A percentile compares a stretch with the other conserved stretches of the same genome.
Evolutionary conservation across 768 basidiomycete species (phyloP).

Genomic region (Boletales sp.): DNA sequence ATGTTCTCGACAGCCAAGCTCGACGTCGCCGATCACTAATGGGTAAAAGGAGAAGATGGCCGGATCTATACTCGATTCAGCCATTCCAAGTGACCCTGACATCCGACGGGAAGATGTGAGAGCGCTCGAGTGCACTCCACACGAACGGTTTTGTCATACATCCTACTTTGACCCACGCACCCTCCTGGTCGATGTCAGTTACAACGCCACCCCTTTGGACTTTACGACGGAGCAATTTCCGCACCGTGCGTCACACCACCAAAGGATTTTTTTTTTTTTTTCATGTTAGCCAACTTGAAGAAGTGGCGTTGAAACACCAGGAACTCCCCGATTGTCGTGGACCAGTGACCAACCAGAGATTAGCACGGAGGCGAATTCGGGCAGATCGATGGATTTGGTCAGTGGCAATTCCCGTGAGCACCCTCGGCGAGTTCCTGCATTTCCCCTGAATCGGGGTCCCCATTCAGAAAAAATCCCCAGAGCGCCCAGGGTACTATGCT

Average conservation of each 20-base stretch:
- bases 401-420: slow-evolving; percentile 12
- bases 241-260: neutral
- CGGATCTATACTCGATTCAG: neutral
- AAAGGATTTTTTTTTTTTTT: neutral
- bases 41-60: neutral
- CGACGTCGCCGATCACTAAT: neutral
- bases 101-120: neutral
- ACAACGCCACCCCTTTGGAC: too few relatives aligned
- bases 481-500: neutral
- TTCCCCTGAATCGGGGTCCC: slow-evolving; percentile 4
- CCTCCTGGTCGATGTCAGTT: too few relatives aligned
- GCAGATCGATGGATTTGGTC: slow-evolving; percentile 8
- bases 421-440: neutral
- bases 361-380: neutral
- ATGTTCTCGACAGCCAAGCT: neutral
- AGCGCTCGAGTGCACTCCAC: too few relatives aligned
- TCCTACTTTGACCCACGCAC: too few relatives aligned
- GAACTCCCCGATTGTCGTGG: neutral
- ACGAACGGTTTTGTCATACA: too few relatives aligned
- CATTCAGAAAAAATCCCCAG: neutral
- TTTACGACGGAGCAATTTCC: neutral
- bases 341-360: neutral
- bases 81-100: neutral
- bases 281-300: neutral
- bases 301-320: slow-evolving; percentile 2